A percentile compares a stretch with the other conserved stretches of the same genome.
Conservation (phyloP, 1,284 basidiomycete genomes). For the Malassezia psittaci region DNA sequence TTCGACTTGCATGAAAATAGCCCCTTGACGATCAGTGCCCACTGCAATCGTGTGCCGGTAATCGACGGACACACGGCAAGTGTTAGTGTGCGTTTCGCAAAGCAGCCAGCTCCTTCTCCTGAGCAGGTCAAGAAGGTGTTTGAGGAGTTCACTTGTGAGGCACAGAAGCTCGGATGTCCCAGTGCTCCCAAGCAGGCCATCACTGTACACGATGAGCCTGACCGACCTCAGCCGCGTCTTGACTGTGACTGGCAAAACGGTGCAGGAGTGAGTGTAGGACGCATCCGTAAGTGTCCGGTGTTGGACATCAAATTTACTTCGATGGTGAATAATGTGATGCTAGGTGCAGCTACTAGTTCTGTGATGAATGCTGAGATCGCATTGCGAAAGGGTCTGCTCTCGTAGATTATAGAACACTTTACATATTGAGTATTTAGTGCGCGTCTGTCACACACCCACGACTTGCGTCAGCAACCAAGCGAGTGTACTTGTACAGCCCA, state of each 20-base stretch:
- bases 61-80: conserved; percentile 83
- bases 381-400: conserved; percentile 61
- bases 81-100: conserved; percentile 74
- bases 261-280: conserved; percentile 80
- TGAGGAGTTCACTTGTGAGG: conserved; percentile 63
- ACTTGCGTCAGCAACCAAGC: conserved; percentile 60
- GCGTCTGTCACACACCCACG: conserved; percentile 78
- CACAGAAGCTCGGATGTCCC: conserved; percentile 69
- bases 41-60: conserved; percentile 84
- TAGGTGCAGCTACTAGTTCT: conserved; percentile 91
- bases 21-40: conserved; percentile 75
- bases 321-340: conserved; percentile 84
- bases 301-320: conserved; percentile 76
- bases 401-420: conserved; percentile 3
- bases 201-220: conserved; percentile 79
- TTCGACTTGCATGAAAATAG: conserved; percentile 77
- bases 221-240: conserved; percentile 85
- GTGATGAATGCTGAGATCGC: conserved; percentile 96
- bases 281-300: conserved; percentile 79
- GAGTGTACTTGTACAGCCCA: conserved; percentile 38
- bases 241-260: conserved; percentile 86
- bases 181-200: conserved; percentile 79
- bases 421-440: conserved; percentile 36
- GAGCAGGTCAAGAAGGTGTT: conserved; percentile 81
- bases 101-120: conserved; percentile 68